Conservation (phyloP, 176 grass and related monocot genomes). For the Avena sativa region DNA sequence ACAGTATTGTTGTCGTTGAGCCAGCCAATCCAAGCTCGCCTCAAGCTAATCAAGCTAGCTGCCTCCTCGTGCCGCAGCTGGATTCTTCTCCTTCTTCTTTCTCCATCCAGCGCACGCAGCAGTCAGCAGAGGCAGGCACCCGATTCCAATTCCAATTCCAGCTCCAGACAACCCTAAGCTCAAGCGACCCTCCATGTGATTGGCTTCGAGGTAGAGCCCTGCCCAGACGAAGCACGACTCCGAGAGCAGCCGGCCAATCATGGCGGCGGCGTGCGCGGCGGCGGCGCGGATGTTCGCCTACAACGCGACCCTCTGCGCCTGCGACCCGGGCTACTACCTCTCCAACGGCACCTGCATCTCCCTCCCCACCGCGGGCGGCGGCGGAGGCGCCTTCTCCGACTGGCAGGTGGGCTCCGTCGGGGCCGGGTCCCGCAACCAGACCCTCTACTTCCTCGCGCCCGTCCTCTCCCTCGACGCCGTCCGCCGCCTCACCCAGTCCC, state of each 20-base stretch:
- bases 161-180: not conserved
- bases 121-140: not conserved
- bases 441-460: constrained; percentile 65
- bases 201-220: too few relatives aligned
- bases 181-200: too few relatives aligned
- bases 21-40: not conserved
- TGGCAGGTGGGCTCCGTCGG: constrained; percentile 74
- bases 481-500: constrained; percentile 85
- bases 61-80: not conserved
- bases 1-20: not conserved
- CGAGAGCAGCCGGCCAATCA: not conserved
- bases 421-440: constrained; percentile 47
- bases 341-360: constrained; percentile 40
- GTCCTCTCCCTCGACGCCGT: constrained; percentile 77
- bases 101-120: too few relatives aligned
- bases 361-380: not conserved
- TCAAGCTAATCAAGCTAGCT: not conserved
- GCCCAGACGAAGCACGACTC: too few relatives aligned
- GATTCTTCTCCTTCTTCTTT: not conserved
- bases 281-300: constrained; percentile 65
- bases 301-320: constrained; percentile 77
- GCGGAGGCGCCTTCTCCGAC: constrained; percentile 42
- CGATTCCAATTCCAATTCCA: not conserved
- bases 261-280: constrained; percentile 39
- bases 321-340: constrained; percentile 78